Percentiles rank a stretch among this genome's conserved stretches.
phyloP scores from a whole-genome alignment of 2,329 filamentous ascomycete genomes.

The Cordyceps cicadae region DNA sequence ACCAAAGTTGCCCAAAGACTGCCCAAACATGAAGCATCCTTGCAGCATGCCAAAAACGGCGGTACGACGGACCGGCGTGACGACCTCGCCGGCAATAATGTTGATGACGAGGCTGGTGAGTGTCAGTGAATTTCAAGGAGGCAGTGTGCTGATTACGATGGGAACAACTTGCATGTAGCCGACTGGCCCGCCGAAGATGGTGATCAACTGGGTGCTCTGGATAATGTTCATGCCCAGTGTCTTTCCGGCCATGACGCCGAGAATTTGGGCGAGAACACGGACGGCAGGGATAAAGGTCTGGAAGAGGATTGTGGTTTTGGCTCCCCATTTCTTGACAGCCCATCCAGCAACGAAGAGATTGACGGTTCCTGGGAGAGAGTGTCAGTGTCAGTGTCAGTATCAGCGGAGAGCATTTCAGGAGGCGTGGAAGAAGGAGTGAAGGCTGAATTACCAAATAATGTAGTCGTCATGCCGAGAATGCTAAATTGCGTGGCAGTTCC shows the following conservation, averaged over 20 bases:
- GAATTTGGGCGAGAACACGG: slow-evolving; percentile 53
- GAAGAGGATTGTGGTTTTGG: slow-evolving; percentile 52
- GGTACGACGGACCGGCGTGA: slow-evolving; percentile 51
- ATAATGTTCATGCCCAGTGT: slow-evolving; percentile 57
- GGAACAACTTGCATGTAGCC: slow-evolving; percentile 48
- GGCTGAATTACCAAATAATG: slow-evolving; percentile 45
- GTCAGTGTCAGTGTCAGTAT: neutral
- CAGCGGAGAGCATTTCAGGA: neutral
- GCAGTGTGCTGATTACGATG: neutral
- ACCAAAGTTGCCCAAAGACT: slow-evolving; percentile 54
- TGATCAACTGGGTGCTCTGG: slow-evolving; percentile 59
- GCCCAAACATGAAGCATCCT: slow-evolving; percentile 59
- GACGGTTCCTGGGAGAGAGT: slow-evolving; percentile 31
- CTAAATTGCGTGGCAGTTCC: slow-evolving; percentile 55
- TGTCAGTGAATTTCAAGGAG: neutral
- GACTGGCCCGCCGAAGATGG: slow-evolving; percentile 57
- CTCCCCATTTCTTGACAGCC: slow-evolving; percentile 57
- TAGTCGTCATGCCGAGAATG: slow-evolving; percentile 59
- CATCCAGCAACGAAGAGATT: slow-evolving; percentile 62
- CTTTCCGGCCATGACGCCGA: slow-evolving; percentile 56
- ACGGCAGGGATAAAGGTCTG: slow-evolving; percentile 59
- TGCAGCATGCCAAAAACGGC: slow-evolving; percentile 57
- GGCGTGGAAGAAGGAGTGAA: neutral
- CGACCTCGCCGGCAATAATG: slow-evolving; percentile 58
- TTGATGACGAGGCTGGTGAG: slow-evolving; percentile 51